These are phyloP conservation scores for Aspergillus thermomutatus DNA, from an alignment of 2,329 filamentous ascomycete genomes.

Conservation along the genomic window DNA sequence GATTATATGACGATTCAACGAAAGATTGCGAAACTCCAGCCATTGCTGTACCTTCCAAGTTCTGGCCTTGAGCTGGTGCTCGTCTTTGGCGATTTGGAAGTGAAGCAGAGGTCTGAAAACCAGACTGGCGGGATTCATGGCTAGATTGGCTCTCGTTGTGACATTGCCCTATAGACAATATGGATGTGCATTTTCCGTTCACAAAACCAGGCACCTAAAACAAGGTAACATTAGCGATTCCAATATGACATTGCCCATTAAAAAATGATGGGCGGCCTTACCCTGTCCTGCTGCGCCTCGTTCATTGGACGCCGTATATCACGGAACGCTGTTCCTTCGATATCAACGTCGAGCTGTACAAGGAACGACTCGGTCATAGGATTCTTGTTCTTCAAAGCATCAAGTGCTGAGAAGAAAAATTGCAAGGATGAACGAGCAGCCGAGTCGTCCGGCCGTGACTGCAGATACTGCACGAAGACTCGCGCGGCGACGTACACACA, in stretches of 20 bases:
- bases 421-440: constrained; percentile 76
- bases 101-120: constrained; percentile 10
- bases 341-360: constrained; percentile 86
- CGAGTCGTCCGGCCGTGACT: constrained; percentile 81
- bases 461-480: constrained; percentile 95
- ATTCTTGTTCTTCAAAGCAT: constrained; percentile 80
- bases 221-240: not conserved
- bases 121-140: constrained; percentile 4
- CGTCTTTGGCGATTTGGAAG: constrained; percentile 26
- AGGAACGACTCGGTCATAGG: constrained; percentile 92
- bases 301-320: constrained; percentile 14
- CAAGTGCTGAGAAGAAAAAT: constrained; percentile 87
- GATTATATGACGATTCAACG: constrained; percentile 5
- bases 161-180: not conserved
- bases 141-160: not conserved
- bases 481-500: constrained; percentile 93
- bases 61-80: not conserved
- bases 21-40: constrained; percentile 4
- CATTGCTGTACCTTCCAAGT: not conserved
- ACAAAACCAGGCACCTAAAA: not conserved
- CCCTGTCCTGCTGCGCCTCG: constrained; percentile 4
- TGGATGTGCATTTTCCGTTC: not conserved
- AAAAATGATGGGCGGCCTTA: constrained; percentile 1
- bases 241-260: not conserved
- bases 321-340: constrained; percentile 57